Evolutionary conservation across 2,329 filamentous ascomycete genomes (phyloP).

Genomic region (Cladophialophora carrionii): DNA sequence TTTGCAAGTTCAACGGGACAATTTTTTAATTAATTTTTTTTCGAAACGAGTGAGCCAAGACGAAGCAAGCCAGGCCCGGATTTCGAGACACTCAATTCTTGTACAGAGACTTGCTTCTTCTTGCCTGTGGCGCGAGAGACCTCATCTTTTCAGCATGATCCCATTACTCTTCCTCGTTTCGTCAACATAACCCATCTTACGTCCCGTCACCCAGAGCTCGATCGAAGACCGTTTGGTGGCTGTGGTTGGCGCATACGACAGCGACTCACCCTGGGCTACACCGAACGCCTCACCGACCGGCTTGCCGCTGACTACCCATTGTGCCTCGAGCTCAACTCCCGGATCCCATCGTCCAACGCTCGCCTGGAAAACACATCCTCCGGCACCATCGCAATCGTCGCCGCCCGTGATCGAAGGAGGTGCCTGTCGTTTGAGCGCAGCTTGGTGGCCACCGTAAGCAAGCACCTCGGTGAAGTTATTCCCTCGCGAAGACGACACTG

Average conservation of each 20-base stretch:
- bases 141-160: constrained; percentile 8
- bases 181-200: constrained; percentile 24
- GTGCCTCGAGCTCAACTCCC: constrained; percentile 22
- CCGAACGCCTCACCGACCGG: constrained; percentile 17
- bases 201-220: constrained; percentile 24
- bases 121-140: neutral
- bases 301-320: constrained; percentile 24
- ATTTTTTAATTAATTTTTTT: no score
- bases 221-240: constrained; percentile 11
- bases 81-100: neutral
- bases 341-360: constrained; percentile 27
- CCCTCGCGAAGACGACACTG: constrained; percentile 16
- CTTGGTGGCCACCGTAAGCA: constrained; percentile 20
- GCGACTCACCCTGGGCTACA: constrained; percentile 13
- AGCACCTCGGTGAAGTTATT: constrained; percentile 25
- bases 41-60: no score
- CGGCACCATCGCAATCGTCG: neutral
- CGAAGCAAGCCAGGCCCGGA: no score
- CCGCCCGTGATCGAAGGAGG: constrained; percentile 13
- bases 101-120: neutral
- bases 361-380: constrained; percentile 14
- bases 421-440: constrained; percentile 23
- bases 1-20: no score
- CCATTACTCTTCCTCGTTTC: constrained; percentile 26
- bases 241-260: constrained; percentile 16